phyloP scores from a whole-genome alignment of 495 filamentous ascomycete genomes.

The Neurospora sp. region DNA sequence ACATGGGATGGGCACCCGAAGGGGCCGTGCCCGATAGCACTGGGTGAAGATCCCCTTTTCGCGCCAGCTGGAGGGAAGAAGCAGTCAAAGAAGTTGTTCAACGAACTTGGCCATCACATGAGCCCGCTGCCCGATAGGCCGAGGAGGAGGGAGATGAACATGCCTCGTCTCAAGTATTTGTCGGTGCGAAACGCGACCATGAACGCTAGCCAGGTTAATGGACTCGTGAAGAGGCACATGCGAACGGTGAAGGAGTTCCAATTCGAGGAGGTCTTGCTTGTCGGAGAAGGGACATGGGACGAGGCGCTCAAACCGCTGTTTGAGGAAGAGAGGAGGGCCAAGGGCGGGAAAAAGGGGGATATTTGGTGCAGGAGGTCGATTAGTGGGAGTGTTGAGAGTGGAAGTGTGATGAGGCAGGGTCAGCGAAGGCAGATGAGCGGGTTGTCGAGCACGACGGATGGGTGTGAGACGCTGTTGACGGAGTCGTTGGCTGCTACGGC shows the following conservation, averaged over 20 bases:
- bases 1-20: conserved; percentile 54
- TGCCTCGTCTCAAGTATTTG: conserved; percentile 50
- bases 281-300: conserved; percentile 58
- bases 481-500: conserved; percentile 35
- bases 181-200: conserved; percentile 56
- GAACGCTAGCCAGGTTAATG: conserved; percentile 54
- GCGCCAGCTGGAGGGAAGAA: conserved; percentile 29
- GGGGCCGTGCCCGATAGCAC: conserved; percentile 55
- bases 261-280: conserved; percentile 57
- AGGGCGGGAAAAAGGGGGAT: conserved; percentile 11
- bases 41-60: conserved; percentile 52
- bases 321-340: conserved; percentile 1
- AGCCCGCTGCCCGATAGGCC: conserved; percentile 37
- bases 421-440: not conserved
- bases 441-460: not conserved
- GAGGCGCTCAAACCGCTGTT: conserved; percentile 60
- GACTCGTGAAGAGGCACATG: conserved; percentile 51
- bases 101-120: conserved; percentile 33
- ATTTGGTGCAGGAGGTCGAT: conserved; percentile 35
- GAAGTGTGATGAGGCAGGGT: conserved; percentile 7
- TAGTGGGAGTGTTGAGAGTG: not conserved
- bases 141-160: conserved; percentile 37
- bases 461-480: conserved; percentile 18
- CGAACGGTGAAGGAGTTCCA: conserved; percentile 57
- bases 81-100: conserved; percentile 39